Percentiles rank a stretch among this genome's conserved stretches.
Evolutionary conservation across 179 eudicot genomes (phyloP).

Genomic region (Drosera spatulata): DNA sequence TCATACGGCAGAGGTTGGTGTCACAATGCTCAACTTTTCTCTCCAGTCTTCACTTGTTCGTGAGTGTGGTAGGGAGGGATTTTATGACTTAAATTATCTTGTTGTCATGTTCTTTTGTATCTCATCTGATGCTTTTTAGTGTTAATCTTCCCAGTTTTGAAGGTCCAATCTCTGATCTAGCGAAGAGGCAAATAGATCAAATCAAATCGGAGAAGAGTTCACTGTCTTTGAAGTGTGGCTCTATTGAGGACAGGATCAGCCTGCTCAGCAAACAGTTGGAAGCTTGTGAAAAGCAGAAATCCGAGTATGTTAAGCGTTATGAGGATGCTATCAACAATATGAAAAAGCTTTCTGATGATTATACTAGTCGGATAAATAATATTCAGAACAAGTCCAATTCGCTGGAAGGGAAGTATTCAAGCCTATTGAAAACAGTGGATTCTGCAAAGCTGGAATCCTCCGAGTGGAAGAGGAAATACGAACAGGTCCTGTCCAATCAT

Average conservation of each 20-base stretch:
- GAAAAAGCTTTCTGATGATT: slow-evolving; percentile 80
- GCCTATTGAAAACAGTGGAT: slow-evolving; percentile 57
- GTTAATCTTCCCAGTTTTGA: slow-evolving; percentile 52
- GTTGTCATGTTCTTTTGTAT: background rate
- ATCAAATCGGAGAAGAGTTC: slow-evolving; percentile 79
- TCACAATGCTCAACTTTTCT: background rate
- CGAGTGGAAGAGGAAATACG: slow-evolving; percentile 90
- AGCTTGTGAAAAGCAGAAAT: slow-evolving; percentile 75
- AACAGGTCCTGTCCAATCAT: slow-evolving; percentile 45
- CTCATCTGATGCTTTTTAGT: background rate
- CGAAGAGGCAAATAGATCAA: slow-evolving; percentile 80
- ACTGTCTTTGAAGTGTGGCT: slow-evolving; percentile 60
- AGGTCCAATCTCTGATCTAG: slow-evolving; percentile 79
- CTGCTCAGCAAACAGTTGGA: slow-evolving; percentile 82
- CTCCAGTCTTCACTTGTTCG: too few species aligned
- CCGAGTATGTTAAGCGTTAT: slow-evolving; percentile 81
- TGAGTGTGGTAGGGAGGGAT: too few species aligned
- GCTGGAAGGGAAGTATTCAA: slow-evolving; percentile 74
- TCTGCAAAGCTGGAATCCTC: slow-evolving; percentile 48
- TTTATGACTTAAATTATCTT: too few species aligned
- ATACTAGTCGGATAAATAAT: slow-evolving; percentile 59
- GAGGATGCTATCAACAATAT: slow-evolving; percentile 88
- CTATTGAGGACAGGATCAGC: slow-evolving; percentile 75
- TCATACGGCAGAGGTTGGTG: slow-evolving; percentile 77
- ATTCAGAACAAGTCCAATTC: slow-evolving; percentile 75